Base-by-base conservation (phyloP, 805 yeast species). In the Metschnikowia henanensis region DNA sequence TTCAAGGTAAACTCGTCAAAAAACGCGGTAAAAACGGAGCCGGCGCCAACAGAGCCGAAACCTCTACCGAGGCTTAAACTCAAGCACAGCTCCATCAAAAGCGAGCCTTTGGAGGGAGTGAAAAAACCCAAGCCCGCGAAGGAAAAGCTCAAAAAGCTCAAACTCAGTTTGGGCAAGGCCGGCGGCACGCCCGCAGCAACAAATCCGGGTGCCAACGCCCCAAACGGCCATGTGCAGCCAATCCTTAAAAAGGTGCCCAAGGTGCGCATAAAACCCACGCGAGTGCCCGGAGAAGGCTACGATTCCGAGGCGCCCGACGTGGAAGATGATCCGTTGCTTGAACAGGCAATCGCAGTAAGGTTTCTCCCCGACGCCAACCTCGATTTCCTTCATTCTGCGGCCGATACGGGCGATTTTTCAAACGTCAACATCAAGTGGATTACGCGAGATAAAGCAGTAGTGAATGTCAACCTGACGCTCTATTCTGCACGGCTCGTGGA, bases 281-380 rank as follows among this genome's bases (percentile, higher is more conserved):
- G 96, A 54, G 74, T 84, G 3, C 94, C 95, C 0, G 96, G 96
- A 4, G 97, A 92, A 55, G 98, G 98, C 1, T 92, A 92, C 63
- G 99, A 92, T 59, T 85, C 96, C 2, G 98, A 92, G 57, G 97
- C 95, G 16, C 95, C 97, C 0, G 98, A 92, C 52, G 71, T 88
- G 20, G 99, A 94, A 60, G 97, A 90, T 47, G 97, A 94, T 58
- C 98, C 99, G 1, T 67, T 89, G 48, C 70, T 89, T 7, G 98
- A 94, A 58, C 95, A 88, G 52, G 96, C 94, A 0, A 73, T 94
- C 1, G 73, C 90, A 1, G 62, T 94, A 33, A 73, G 99, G 42
- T 81, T 92, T 67, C 51, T 83, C n/a, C 74, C 79, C 53, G 88
- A 83, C 46, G 72, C 76, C 8, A 84, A 84, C 43, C 64, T 87